A percentile compares a stretch with the other conserved stretches of the same genome.
Conservation (phyloP, 2,329 filamentous ascomycete species). For the Colletotrichum kahawae region DNA sequence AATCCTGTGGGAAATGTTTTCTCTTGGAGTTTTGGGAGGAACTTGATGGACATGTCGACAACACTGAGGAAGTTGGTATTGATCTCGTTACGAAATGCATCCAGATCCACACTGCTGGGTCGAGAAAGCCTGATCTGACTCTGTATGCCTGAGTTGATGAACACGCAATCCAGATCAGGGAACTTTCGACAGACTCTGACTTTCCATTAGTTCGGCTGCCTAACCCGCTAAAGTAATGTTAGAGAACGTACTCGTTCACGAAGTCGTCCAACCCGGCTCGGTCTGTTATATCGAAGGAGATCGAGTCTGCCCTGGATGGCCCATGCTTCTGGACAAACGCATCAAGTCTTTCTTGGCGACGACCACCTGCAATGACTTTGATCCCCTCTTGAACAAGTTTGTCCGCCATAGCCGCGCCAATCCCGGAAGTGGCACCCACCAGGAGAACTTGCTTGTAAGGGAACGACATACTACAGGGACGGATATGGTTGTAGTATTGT, state of each 20-base stretch:
- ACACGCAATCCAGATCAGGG: conserved; percentile 58
- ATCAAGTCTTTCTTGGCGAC: conserved; percentile 53
- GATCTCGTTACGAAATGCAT: conserved; percentile 29
- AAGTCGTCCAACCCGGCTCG: neutral
- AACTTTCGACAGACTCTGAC: conserved; percentile 31
- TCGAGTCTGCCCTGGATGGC: conserved; percentile 34
- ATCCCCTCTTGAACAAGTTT: conserved; percentile 46
- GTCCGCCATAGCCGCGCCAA: conserved; percentile 33
- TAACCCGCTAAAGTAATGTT: neutral
- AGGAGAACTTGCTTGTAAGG: conserved; percentile 60
- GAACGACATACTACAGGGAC: conserved; percentile 48
- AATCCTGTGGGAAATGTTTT: conserved; percentile 15
- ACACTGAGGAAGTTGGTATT: conserved; percentile 31
- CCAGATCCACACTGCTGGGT: conserved; percentile 32
- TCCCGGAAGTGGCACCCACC: conserved; percentile 38
- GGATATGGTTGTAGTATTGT: neutral
- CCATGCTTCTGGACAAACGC: conserved; percentile 50
- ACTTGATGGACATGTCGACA: conserved; percentile 30
- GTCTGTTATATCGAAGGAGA: neutral
- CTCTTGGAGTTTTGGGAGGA: conserved; percentile 30
- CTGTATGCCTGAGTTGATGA: conserved; percentile 64
- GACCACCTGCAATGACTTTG: conserved; percentile 53
- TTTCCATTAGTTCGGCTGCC: neutral
- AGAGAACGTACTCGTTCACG: neutral
- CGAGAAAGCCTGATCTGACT: conserved; percentile 43